phyloP scores from a whole-genome alignment of 345 rosid species.

The Microcos paniculata region DNA sequence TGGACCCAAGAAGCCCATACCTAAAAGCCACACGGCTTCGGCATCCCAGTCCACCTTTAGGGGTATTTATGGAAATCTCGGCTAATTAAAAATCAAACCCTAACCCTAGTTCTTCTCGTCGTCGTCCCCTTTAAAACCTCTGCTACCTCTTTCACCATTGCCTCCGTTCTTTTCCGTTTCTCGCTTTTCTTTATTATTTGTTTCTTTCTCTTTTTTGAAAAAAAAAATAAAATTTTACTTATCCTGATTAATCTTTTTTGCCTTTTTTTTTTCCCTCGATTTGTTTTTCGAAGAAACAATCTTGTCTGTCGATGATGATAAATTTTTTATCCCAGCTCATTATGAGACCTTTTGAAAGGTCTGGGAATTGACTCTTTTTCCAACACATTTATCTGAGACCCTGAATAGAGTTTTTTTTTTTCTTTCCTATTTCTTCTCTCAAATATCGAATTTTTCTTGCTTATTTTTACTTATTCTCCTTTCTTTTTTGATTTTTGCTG shows the following conservation, averaged over 20 bases:
- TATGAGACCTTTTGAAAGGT: slow-evolving; percentile 5
- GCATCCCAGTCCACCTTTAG: no score
- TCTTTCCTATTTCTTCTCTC: not conserved
- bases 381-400: slow-evolving; percentile 5
- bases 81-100: not conserved
- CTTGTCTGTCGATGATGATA: not conserved
- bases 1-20: no score
- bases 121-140: not conserved
- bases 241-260: not conserved
- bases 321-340: slow-evolving; percentile 8
- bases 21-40: no score
- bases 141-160: no score
- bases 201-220: no score
- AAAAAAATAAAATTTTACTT: not conserved
- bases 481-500: not conserved
- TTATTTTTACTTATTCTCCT: not conserved
- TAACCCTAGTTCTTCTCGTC: not conserved
- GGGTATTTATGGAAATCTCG: not conserved
- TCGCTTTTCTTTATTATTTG: not conserved
- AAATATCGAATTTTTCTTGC: not conserved
- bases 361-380: not conserved
- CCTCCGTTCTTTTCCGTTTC: no score
- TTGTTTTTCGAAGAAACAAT: not conserved
- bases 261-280: not conserved
- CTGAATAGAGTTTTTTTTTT: not conserved